A percentile compares a stretch with the other conserved stretches of the same genome.
Evolutionary conservation across 805 yeast genomes (phyloP).

Genomic region (Yarrowia phangngaensis): DNA sequence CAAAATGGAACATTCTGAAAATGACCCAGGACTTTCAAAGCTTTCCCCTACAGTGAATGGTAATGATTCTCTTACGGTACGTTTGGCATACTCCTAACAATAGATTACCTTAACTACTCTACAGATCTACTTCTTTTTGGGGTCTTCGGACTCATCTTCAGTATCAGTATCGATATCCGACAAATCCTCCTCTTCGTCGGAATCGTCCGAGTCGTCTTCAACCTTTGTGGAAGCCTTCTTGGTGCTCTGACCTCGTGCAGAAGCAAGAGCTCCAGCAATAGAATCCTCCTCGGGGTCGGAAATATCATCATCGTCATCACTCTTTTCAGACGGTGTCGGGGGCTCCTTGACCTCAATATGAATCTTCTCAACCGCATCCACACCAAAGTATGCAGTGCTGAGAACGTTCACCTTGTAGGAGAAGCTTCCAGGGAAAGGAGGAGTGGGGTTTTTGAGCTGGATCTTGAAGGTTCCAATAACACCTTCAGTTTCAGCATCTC

Average conservation of each 20-base stretch:
- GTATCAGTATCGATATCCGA: slow-evolving; percentile 63
- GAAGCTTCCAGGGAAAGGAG: slow-evolving; percentile 60
- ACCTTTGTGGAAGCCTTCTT: slow-evolving; percentile 39
- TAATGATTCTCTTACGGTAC: too few species aligned
- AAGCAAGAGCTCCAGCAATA: slow-evolving; percentile 70
- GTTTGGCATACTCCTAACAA: too few species aligned
- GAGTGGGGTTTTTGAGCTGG: slow-evolving; percentile 71
- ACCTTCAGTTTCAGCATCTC: slow-evolving; percentile 42
- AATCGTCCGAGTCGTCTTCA: slow-evolving; percentile 44
- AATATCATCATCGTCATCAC: slow-evolving; percentile 48
- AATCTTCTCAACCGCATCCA: slow-evolving; percentile 70
- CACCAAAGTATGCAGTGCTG: slow-evolving; percentile 75
- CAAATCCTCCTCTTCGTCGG: slow-evolving; percentile 43
- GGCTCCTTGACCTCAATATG: slow-evolving; percentile 65
- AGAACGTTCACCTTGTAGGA: slow-evolving; percentile 68
- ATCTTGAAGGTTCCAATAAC: slow-evolving; percentile 70
- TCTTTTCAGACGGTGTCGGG: slow-evolving; percentile 37
- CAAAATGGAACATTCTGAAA: too few species aligned
- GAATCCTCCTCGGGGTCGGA: slow-evolving; percentile 73
- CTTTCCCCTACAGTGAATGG: too few species aligned
- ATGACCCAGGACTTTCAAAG: too few species aligned
- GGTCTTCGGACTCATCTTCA: slow-evolving; percentile 47
- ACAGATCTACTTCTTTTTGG: slow-evolving; percentile 24
- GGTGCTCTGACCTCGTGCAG: slow-evolving; percentile 59
- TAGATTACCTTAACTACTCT: too few species aligned